Conservation (phyloP, 768 basidiomycete species). For the Pholiota conissans region DNA sequence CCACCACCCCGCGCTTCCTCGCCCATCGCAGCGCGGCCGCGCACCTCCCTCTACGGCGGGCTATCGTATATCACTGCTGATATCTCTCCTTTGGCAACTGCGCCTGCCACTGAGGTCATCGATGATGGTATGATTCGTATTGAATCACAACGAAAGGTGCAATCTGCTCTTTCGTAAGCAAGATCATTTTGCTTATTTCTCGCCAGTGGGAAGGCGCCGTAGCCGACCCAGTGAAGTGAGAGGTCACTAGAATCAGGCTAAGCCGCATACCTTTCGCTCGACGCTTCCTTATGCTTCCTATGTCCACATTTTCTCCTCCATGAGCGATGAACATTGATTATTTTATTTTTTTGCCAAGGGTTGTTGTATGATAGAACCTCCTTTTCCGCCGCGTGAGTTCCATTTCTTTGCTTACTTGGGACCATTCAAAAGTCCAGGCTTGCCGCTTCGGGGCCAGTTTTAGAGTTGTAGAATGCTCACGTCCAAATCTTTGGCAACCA, state of each 20-base stretch:
- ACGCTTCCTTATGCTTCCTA: not conserved
- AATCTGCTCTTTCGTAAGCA: not conserved
- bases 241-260: not conserved
- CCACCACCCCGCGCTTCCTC: not conserved
- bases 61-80: conserved; percentile 13
- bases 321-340: not conserved
- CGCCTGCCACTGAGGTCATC: conserved; percentile 21
- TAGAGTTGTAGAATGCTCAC: not conserved
- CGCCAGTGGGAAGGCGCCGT: not conserved
- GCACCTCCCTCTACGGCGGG: no score
- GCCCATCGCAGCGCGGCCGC: no score
- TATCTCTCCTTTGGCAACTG: conserved; percentile 1
- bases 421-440: no score
- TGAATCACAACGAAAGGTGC: not conserved
- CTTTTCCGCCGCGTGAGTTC: no score
- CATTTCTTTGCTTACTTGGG: no score
- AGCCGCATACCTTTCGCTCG: not conserved
- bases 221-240: not conserved
- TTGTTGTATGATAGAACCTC: no score
- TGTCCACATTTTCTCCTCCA: not conserved
- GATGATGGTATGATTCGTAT: conserved; percentile 14
- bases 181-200: not conserved
- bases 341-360: no score
- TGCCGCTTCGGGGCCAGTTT: not conserved
- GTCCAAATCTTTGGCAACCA: conserved; percentile 1